Base-by-base conservation (phyloP, 2,329 filamentous ascomycete species). In the Sporothrix luriei region DNA sequence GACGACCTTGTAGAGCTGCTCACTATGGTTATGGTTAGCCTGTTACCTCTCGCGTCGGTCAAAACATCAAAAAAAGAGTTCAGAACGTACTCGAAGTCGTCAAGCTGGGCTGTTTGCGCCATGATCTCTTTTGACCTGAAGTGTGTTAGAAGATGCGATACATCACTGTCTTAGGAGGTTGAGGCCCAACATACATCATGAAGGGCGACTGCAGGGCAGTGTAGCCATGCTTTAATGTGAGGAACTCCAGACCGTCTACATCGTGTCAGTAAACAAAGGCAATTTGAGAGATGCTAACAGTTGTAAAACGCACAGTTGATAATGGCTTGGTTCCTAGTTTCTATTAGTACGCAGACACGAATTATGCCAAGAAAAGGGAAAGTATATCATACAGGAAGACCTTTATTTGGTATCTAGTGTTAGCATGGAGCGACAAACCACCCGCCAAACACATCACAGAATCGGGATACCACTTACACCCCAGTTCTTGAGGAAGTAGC, bases 41-140 rank as follows among this genome's bases (percentile, higher is more conserved):
- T 46, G 24, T 9, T 19, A 33, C 33, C 55, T 16, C 21, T 16
- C 2, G 33, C 2, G 0, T 13, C 5, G n/a, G 16, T 19, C 24
- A 29, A 3, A n/a, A 11, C n/a, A 14, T 4, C 24, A 48, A 66
- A 13, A 1, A 9, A 26, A 0, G 16, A 13, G 7, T 4, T 14
- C 14, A 5, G n/a, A 48, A 69, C 73, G 4, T 71, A 74, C 73
- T 99, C 95, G 77, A 99, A 99, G 77, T 97, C 92, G 75, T 95
- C 93, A 33, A 99, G 88, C 81, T 99, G 95, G 2, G 95, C 95
- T 0, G 95, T 99, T 85, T 98, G 98, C 71, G 91, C 94, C 95
- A 99, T 99, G 79, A 93, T 90, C 66, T 97, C 92, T 80, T 92
- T 91, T 73, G 94, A 69, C 72, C 72, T 73, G n/a, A 2, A 7